Conservation (phyloP, 306 rosid species). For the Senna tora region DNA sequence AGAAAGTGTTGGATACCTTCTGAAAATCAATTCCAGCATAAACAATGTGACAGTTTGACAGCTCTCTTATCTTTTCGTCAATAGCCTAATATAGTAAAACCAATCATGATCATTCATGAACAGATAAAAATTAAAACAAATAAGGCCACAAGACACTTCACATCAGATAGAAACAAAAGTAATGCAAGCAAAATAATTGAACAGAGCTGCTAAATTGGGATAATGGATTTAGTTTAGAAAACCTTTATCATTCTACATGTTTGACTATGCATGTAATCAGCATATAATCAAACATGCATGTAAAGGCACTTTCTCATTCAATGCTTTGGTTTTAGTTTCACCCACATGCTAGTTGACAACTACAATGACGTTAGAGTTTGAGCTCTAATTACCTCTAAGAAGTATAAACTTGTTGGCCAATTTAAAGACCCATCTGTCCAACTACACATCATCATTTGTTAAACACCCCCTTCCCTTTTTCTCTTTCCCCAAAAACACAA, state of each 20-base stretch:
- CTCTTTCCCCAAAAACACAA: too few species aligned
- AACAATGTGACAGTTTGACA: slow-evolving; percentile 95
- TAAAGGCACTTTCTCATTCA: neutral
- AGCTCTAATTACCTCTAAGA: neutral
- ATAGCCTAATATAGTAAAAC: slow-evolving; percentile 66
- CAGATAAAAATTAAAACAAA: neutral
- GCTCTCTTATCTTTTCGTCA: slow-evolving; percentile 93
- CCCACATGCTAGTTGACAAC: neutral
- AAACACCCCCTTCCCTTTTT: neutral
- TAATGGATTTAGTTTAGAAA: neutral
- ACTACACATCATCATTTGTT: neutral
- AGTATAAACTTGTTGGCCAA: neutral
- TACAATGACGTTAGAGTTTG: neutral
- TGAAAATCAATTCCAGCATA: slow-evolving; percentile 80
- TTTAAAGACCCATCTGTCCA: slow-evolving; percentile 1
- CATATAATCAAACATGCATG: neutral
- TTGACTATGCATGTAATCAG: neutral
- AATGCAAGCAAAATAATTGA: slow-evolving; percentile 19
- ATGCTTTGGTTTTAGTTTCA: neutral
- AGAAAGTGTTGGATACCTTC: slow-evolving; percentile 58
- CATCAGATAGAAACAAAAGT: slow-evolving; percentile 35
- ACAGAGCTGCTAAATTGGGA: neutral
- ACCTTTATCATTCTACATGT: neutral
- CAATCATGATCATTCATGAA: slow-evolving; percentile 12
- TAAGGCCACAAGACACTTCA: slow-evolving; percentile 11